Conservation (phyloP, 148 eudicot species). For the Linanthus parryae region DNA sequence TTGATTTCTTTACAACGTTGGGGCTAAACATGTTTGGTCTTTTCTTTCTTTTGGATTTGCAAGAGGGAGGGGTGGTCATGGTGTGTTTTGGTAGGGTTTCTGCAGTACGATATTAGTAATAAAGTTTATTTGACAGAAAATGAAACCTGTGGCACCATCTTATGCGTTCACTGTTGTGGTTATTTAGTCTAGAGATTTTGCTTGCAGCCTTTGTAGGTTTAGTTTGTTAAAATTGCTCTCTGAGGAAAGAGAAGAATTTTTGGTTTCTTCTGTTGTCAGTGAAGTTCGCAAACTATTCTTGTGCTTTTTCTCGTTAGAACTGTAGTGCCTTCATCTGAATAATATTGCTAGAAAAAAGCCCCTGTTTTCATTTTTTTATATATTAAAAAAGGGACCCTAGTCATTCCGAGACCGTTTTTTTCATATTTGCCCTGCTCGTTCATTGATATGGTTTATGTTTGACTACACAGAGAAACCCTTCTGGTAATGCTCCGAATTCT, state of each 20-base stretch:
- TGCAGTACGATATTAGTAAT: background rate
- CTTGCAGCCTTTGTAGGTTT: conserved; percentile 3
- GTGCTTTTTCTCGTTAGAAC: background rate
- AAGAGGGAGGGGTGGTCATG: background rate
- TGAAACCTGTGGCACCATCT: no score
- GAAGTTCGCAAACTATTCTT: background rate
- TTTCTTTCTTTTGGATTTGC: no score
- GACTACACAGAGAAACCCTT: conserved; percentile 55
- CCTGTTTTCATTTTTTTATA: no score
- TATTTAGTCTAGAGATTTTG: no score
- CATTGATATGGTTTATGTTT: background rate
- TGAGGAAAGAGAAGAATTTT: background rate
- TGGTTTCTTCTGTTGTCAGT: no score
- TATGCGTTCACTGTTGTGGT: no score
- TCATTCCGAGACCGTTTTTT: background rate
- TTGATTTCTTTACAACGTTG: no score
- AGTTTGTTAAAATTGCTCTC: background rate
- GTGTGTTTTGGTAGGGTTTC: background rate
- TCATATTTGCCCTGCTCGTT: background rate
- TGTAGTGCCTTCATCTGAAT: background rate
- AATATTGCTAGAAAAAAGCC: no score
- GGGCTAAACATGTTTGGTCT: no score
- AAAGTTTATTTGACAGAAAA: background rate
- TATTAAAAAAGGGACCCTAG: background rate
- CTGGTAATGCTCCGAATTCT: conserved; percentile 42